These are phyloP conservation scores for Colletotrichum melonis DNA, from an alignment of 2,329 filamentous ascomycete species.

Conservation along the genomic window DNA sequence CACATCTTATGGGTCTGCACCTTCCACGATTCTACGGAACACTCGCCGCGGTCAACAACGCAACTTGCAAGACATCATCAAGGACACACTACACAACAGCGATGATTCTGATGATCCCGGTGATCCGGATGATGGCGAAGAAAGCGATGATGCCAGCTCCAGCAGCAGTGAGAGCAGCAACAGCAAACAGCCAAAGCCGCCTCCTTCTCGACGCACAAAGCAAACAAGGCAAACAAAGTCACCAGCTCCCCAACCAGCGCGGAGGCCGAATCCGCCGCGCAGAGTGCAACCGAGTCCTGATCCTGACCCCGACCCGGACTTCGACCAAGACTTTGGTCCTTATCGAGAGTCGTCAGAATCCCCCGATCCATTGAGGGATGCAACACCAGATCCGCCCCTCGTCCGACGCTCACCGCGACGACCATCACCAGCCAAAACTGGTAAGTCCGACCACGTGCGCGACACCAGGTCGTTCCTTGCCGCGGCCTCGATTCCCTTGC, in stretches of 20 bases:
- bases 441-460: constrained; percentile 19
- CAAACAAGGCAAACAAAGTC: not conserved
- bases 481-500: constrained; percentile 21
- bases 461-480: not conserved
- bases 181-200: not conserved
- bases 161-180: not conserved
- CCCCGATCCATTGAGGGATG: not conserved
- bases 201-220: not conserved
- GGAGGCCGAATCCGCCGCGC: not conserved
- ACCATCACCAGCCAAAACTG: not conserved
- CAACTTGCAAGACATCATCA: constrained; percentile 37
- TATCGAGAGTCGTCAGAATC: constrained; percentile 7
- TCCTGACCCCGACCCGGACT: constrained; percentile 3
- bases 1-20: constrained; percentile 40
- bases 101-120: not conserved
- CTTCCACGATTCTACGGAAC: constrained; percentile 36
- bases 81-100: constrained; percentile 34
- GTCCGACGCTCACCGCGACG: not conserved
- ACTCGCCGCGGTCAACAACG: constrained; percentile 37
- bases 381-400: not conserved
- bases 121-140: not conserved
- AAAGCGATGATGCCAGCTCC: not conserved
- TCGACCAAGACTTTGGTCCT: not conserved
- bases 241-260: not conserved
- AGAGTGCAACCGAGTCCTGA: not conserved